Evolutionary conservation across 2,329 filamentous ascomycete species (phyloP), one percentile per base, ranked within the genome.

Genomic region (Colletotrichum lentis): DNA sequence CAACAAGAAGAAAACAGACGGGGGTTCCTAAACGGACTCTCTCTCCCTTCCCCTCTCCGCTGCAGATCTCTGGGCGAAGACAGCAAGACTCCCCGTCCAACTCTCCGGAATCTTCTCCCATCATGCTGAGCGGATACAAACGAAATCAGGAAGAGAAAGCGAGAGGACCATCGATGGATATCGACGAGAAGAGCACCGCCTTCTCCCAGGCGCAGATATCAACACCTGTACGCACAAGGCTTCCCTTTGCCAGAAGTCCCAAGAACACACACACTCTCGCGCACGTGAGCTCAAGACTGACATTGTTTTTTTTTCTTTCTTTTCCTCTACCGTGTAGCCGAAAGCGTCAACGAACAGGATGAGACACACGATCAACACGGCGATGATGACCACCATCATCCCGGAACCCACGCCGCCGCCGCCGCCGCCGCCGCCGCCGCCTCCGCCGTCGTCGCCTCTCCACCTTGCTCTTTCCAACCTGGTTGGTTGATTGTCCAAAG

Each of bases 111-210:
- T 16, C 11, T 20, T n/a, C 14, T 41, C 39, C 27, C 27, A 20
- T 20, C 4, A 67, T 58, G 60, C 39, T 64, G 10, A 39, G 43
- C 47, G 55, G 54, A 3, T 56, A 60, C 49, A 37, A 37, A 10
- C 50, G 54, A 43, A 50, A 64, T 8, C 41, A 43, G 1, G 65
- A 55, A 41, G 55, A 65, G 11, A 65, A 50, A n/a, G 43, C 27
- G 22, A 43, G 43, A 14, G 24, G 49, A 14, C 7, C 52, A 24
- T 39, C 61, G 8, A 68, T 68, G 65, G 65, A 68, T 20, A 65
- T 68, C 5, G 65, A 68, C 41, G 65, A 68, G 49, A 68, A 68
- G 16, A 68, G 49, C 65, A 65, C 65, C 5, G 65, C 65, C 37
- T 68, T 68, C 49, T 59, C 65, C 16, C 46, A 65, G 31, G 65